Percentiles rank a stretch among this genome's conserved stretches.
These are phyloP conservation scores for Backusella circina DNA, from an alignment of 192 early-diverging fungal genomes.

Conservation along the genomic window DNA sequence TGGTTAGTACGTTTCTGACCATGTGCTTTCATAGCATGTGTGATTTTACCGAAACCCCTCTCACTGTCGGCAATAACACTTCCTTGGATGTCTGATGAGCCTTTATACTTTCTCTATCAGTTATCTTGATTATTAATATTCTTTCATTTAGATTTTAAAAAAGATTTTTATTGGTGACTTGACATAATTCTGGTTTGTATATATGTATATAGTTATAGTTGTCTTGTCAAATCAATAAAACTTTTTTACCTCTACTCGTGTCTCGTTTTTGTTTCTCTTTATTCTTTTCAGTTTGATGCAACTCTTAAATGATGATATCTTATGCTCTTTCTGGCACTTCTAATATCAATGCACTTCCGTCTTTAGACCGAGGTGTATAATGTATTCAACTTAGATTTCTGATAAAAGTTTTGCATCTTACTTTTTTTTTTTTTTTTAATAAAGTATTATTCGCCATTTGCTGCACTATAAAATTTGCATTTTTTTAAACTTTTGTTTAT, in stretches of 20 bases:
- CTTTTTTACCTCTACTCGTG: not conserved
- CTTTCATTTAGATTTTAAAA: not conserved
- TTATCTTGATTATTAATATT: not conserved
- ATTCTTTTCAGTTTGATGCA: not conserved
- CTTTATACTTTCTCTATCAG: not conserved
- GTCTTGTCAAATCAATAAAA: conserved; percentile 11
- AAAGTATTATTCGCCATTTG: not conserved
- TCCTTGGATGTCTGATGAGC: conserved; percentile 42
- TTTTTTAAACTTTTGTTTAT: not conserved
- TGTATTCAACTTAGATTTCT: conserved; percentile 19
- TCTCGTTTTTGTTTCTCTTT: not conserved
- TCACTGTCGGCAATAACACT: conserved; percentile 31
- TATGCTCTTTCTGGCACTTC: conserved; percentile 19
- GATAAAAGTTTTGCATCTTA: conserved; percentile 4
- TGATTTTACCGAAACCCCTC: conserved; percentile 14
- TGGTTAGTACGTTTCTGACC: conserved; percentile 1
- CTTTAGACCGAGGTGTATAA: conserved; percentile 18
- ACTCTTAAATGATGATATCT: conserved; percentile 6
- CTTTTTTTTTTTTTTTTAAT: not conserved
- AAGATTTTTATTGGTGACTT: not conserved
- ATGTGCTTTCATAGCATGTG: not conserved
- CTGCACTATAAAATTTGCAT: not conserved
- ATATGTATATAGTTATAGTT: not conserved
- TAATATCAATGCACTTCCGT: conserved; percentile 21
- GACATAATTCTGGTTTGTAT: not conserved